These are phyloP conservation scores for Pseudozyma sp. DNA, from an alignment of 1,284 basidiomycete species.

Conservation along the genomic window DNA sequence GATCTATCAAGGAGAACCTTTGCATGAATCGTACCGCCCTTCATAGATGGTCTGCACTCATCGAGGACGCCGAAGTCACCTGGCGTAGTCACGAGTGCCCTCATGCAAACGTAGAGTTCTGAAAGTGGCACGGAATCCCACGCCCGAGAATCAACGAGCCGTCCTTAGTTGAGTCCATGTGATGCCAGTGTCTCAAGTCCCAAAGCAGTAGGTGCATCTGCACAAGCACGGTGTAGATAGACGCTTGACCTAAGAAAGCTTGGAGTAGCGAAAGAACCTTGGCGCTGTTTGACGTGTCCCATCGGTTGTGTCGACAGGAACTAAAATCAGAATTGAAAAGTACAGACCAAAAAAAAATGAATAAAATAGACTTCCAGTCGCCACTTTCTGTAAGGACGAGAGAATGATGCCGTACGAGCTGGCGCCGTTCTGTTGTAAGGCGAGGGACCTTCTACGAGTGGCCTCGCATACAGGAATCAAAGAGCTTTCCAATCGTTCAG, in stretches of 20 bases:
- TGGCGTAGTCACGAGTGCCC: background rate
- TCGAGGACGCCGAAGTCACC: background rate
- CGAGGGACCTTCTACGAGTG: no score
- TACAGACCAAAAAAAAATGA: background rate
- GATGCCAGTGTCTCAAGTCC: no score
- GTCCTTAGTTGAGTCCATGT: background rate
- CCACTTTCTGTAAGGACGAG: no score
- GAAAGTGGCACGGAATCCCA: background rate
- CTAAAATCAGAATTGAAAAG: background rate
- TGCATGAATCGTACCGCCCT: no score
- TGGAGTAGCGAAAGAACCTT: background rate
- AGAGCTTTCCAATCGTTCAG: no score
- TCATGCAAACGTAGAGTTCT: constrained; percentile 8
- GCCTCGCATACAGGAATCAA: no score
- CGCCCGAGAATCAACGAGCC: background rate
- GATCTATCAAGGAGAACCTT: no score
- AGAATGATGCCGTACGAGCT: no score
- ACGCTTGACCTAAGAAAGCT: background rate
- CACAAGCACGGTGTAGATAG: background rate
- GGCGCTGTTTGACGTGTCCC: constrained; percentile 47
- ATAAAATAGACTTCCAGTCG: background rate
- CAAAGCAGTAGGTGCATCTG: no score
- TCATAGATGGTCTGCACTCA: background rate
- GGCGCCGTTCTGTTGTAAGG: no score
- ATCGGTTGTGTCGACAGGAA: constrained; percentile 27